Evolutionary conservation across 345 rosid species (phyloP).

Genomic region (Luvunga scandens): DNA sequence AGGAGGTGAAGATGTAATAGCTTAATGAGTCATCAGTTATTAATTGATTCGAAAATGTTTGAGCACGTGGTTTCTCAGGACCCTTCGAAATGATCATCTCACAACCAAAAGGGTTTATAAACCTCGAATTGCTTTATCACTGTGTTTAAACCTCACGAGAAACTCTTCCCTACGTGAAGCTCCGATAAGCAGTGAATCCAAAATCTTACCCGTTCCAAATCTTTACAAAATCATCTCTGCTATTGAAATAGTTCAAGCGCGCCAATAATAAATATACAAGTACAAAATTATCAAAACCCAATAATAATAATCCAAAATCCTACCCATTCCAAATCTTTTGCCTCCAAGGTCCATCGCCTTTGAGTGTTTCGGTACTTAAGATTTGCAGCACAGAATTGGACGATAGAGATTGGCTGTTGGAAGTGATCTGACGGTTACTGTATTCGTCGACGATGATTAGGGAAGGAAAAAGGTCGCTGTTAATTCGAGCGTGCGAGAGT

Average conservation of each 20-base stretch:
- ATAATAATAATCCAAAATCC: constrained; percentile 10
- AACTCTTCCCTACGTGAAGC: constrained; percentile 40
- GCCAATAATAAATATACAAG: too few relatives aligned
- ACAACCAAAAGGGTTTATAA: constrained; percentile 24
- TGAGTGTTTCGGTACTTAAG: background rate
- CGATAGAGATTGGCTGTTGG: background rate
- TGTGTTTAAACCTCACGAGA: constrained; percentile 56
- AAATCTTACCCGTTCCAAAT: constrained; percentile 14
- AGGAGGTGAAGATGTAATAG: background rate
- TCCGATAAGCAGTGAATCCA: constrained; percentile 51
- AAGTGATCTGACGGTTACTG: background rate
- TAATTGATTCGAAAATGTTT: background rate
- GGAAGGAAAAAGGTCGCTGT: background rate
- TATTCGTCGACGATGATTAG: background rate
- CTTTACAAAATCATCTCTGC: background rate
- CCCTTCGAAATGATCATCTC: constrained; percentile 27
- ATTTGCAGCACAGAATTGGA: background rate
- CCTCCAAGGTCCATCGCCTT: background rate
- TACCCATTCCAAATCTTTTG: constrained; percentile 10
- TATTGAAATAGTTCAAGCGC: too few relatives aligned
- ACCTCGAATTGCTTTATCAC: constrained; percentile 52
- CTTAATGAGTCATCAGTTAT: background rate
- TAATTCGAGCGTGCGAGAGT: background rate
- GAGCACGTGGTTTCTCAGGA: constrained; percentile 18
- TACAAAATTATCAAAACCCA: too few relatives aligned